phyloP scores from a whole-genome alignment of 169 alveolate genomes.

The Cryptosporidium ryanae region DNA sequence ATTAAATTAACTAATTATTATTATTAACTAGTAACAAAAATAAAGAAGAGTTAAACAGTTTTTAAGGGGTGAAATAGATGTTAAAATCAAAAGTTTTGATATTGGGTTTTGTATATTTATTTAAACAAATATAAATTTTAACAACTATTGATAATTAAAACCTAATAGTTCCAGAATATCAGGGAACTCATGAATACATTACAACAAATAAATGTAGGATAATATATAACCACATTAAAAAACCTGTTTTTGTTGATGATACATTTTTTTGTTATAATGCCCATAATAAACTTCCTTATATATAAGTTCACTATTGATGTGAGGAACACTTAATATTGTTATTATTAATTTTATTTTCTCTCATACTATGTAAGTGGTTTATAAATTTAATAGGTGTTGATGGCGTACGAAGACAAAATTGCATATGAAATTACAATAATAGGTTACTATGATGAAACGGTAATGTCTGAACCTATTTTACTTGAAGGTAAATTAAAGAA shows the following conservation, averaged over 20 bases:
- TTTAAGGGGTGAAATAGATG: neutral
- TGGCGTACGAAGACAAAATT: conserved; percentile 87
- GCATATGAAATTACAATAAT: conserved; percentile 89
- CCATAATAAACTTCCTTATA: conserved; percentile 90
- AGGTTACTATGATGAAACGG: conserved; percentile 81
- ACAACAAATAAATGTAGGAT: conserved; percentile 82
- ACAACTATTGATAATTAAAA: neutral
- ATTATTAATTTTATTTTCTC: neutral
- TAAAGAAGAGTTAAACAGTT: conserved; percentile 11
- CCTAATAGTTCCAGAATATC: conserved; percentile 81
- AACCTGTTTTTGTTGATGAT: conserved; percentile 91
- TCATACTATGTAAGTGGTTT: conserved; percentile 86
- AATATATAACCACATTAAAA: conserved; percentile 80
- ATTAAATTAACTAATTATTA: no score
- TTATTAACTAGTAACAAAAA: conserved; percentile 1
- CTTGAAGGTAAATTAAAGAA: conserved; percentile 88
- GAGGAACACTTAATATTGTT: neutral
- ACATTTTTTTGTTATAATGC: conserved; percentile 93
- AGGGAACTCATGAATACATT: conserved; percentile 83
- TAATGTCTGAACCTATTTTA: conserved; percentile 81
- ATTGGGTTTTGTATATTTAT: conserved; percentile 16
- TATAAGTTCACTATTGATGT: conserved; percentile 77
- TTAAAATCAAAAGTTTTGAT: conserved; percentile 27
- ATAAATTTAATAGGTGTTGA: conserved; percentile 85
- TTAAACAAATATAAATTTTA: no score